Evolutionary conservation across 2,329 filamentous ascomycete species (phyloP), one percentile per base, ranked within the genome.

Genomic region (Blastomyces parvus): DNA sequence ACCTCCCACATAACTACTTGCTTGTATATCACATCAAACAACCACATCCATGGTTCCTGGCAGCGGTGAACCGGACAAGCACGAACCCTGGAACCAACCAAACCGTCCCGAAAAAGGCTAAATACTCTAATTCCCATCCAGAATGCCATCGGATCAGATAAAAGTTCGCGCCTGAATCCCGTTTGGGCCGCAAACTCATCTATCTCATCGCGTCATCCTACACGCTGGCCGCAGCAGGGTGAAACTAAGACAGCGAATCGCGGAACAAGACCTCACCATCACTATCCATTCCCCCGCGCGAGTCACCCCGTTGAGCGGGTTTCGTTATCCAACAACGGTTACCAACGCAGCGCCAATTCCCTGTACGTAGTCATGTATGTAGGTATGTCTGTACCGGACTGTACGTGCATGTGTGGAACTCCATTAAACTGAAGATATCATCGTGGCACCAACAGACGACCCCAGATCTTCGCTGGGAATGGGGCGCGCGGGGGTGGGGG

Each of bases 381-480:
- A 22, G 13, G 46, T 25, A 27, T 25, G 22, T 25, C 27, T 11
- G 46, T 27, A 50, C 4, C n/a, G n/a, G n/a, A n/a, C n/a, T n/a
- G n/a, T 7, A 22, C 22, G 36, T 22, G 55, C 55, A 57, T 42
- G 22, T n/a, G 25, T 14, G 3, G 40, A 57, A 11, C 11, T 57
- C 55, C 22, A 36, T 30, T 22, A 48, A 36, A 36, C 30, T 8
- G 7, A 42, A 42, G n/a, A n/a, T 22, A 33, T 40, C 1, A 59
- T 59, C 57, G 57, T 59, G 57, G 57, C 57, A 46, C 57, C 57
- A 59, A 48, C 57, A 4, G 30, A 59, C 8, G 25, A 9, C 40
- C 40, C 42, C 42, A 36, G 40, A 46, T 59, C 40, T 46, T 42
- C 57, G 8, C 42, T 9, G 56, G 22, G 42, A 36, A 59, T 46